A percentile compares a stretch with the other conserved stretches of the same genome.
These are phyloP conservation scores for Diaporthe vexans DNA, from an alignment of 2,329 filamentous ascomycete species.

Conservation along the genomic window DNA sequence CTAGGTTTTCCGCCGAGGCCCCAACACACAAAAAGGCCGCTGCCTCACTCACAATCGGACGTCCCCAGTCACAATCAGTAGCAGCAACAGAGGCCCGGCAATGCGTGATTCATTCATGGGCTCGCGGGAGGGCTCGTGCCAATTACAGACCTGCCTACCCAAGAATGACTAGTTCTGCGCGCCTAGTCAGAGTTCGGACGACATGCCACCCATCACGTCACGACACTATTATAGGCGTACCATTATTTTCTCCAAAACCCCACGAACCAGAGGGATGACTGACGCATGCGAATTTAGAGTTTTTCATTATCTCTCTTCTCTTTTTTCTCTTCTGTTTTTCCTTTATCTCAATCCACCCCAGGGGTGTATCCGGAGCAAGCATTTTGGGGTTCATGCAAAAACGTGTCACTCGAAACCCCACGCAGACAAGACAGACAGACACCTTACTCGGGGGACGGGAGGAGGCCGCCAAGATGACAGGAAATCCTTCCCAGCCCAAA, in stretches of 20 bases:
- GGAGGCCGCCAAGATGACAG: not conserved
- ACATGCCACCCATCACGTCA: slow-evolving; percentile 1
- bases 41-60: not conserved
- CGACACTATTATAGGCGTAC: not conserved
- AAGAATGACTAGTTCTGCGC: not conserved
- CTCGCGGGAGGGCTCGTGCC: too few species aligned
- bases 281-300: not conserved
- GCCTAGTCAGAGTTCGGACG: slow-evolving; percentile 3
- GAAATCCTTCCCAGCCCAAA: not conserved
- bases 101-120: not conserved
- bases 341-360: too few species aligned
- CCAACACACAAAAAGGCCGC: not conserved
- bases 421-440: too few species aligned
- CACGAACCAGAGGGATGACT: not conserved
- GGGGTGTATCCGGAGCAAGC: too few species aligned
- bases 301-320: not conserved
- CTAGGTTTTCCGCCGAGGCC: not conserved
- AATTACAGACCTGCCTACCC: not conserved
- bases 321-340: not conserved
- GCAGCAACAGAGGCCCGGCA: not conserved
- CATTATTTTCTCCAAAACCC: not conserved
- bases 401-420: too few species aligned
- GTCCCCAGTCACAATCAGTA: not conserved
- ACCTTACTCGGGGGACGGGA: not conserved
- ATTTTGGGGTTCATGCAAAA: too few species aligned